These are phyloP conservation scores for Phytophthora pinifolia DNA, from an alignment of 352 stramenopile species.

Conservation along the genomic window DNA sequence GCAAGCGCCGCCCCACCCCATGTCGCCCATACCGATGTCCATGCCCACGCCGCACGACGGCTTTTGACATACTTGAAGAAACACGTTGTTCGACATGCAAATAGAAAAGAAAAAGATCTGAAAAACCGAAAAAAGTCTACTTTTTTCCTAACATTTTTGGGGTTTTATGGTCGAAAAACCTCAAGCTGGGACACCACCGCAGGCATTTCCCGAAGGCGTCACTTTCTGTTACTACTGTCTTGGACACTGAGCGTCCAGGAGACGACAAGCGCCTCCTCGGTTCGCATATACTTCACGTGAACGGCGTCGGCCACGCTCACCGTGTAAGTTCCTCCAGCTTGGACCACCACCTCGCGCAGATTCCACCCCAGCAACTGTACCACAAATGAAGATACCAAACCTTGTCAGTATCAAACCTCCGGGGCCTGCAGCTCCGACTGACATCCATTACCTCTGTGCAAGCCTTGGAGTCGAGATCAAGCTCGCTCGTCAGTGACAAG, in stretches of 20 bases:
- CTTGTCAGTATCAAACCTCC: constrained; percentile 7
- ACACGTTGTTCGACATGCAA: constrained; percentile 19
- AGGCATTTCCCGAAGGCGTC: constrained; percentile 18
- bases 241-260: constrained; percentile 57
- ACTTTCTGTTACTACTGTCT: constrained; percentile 25
- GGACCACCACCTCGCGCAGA: constrained; percentile 50
- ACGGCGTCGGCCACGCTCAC: constrained; percentile 46
- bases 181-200: constrained; percentile 17
- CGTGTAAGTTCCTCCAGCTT: constrained; percentile 44
- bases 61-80: constrained; percentile 26
- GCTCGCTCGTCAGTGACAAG: constrained; percentile 29
- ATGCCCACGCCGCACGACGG: constrained; percentile 16
- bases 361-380: constrained; percentile 58
- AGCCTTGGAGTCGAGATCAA: constrained; percentile 47
- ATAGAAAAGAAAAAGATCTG: constrained; percentile 26
- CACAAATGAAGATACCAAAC: constrained; percentile 1
- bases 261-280: constrained; percentile 44
- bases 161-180: constrained; percentile 22
- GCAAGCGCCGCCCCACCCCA: constrained; percentile 21
- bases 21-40: constrained; percentile 24
- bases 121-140: constrained; percentile 21
- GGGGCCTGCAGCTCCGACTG: background rate
- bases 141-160: constrained; percentile 28
- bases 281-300: constrained; percentile 49
- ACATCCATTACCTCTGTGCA: constrained; percentile 48